A percentile compares a stretch with the other conserved stretches of the same genome.
phyloP scores from a whole-genome alignment of 176 grass and related monocot genomes.

The Oryza officinalis region DNA sequence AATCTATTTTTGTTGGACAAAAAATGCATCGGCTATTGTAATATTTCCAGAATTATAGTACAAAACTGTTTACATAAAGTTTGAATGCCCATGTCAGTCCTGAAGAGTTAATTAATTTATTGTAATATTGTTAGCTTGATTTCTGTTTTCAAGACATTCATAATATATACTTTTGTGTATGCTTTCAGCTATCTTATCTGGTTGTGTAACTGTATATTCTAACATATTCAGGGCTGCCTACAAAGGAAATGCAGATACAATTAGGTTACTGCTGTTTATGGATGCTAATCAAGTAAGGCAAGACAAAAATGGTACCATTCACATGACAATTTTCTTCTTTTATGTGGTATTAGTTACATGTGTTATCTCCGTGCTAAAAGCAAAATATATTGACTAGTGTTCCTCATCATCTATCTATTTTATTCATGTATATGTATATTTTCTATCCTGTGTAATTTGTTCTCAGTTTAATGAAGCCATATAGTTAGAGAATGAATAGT shows the following conservation, averaged over 20 bases:
- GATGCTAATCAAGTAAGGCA: conserved; percentile 88
- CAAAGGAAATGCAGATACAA: conserved; percentile 82
- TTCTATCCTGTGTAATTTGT: neutral
- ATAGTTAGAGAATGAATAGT: neutral
- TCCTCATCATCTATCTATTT: neutral
- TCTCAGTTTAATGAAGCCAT: too few species aligned
- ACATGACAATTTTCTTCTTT: conserved; percentile 4
- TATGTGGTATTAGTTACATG: conserved; percentile 15
- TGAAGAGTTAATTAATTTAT: conserved; percentile 22
- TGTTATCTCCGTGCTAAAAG: conserved; percentile 1
- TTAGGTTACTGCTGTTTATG: conserved; percentile 93
- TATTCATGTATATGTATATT: neutral
- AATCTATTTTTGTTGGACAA: neutral
- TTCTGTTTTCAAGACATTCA: conserved; percentile 7
- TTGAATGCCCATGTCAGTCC: neutral
- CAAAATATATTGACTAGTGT: conserved; percentile 13
- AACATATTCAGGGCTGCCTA: conserved; percentile 75
- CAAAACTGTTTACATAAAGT: conserved; percentile 8
- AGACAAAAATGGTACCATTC: conserved; percentile 73
- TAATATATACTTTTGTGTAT: conserved; percentile 31
- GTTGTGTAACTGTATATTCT: conserved; percentile 35
- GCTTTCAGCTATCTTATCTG: conserved; percentile 34
- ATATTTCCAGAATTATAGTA: neutral
- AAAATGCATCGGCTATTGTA: conserved; percentile 11
- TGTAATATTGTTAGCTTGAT: neutral